Base-by-base conservation (phyloP, 495 filamentous ascomycete species). In the Penicillium silybi region DNA sequence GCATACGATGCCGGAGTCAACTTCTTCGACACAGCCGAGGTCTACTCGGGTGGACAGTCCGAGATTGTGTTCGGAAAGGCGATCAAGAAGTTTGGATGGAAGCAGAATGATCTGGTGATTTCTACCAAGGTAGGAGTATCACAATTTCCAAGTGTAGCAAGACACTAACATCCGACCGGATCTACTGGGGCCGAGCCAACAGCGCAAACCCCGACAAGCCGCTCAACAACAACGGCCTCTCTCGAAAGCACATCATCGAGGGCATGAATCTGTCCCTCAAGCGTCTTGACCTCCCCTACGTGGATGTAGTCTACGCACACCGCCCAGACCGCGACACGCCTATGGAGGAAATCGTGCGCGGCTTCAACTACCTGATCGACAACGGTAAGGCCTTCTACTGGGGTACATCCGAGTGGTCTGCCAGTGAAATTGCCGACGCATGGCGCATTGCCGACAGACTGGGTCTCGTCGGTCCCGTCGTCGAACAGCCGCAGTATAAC, bases 401-500 rank as follows among this genome's bases (percentile, higher is more conserved):
- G 90, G 90, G 90, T 27, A 95, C 90, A 1, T 89, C 85, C 0
- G 88, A 92, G 74, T 95, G 90, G 90, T 78, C 76, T 50, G 88
- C 90, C 7, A 82, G 81, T 45, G 88, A 95, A 72, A 92, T 95
- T 61, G 78, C 81, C 7, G 77, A 85, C 50, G 90, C 90, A 6
- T 89, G 84, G 74, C 75, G 82, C 38, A 70, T 88, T 34, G 90
- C 90, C 13, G 85, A 89, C 53, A 77, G 73, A 52, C 74, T 93
- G 34, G 80, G 84, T 18, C 76, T 96, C n/a, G 82, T 96, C 50
- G 89, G 85, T 2, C 90, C 90, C 7, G 65, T 87, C 20, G 85
- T 88, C 68, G 90, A 96, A 67, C 90, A 96, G 74, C 89, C 90
- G 23, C 77, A 85, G 57, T 95, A 95, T 69, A 92, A 90, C 71